These are phyloP conservation scores for Paecilomyces formosus DNA, from an alignment of 2,329 filamentous ascomycete species.

Conservation along the genomic window DNA sequence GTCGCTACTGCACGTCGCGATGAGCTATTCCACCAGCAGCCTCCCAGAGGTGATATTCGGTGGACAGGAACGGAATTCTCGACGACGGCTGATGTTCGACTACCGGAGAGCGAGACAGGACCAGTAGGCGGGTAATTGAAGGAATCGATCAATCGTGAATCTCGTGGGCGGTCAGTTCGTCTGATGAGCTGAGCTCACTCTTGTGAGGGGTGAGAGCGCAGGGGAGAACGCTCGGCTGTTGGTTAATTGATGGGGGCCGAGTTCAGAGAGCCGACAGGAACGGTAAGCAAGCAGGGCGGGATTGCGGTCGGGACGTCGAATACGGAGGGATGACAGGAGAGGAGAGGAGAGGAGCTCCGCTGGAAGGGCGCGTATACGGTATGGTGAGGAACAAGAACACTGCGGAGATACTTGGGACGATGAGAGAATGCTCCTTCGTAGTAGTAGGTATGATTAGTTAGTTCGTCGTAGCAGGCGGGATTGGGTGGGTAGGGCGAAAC, in stretches of 20 bases:
- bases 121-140: background rate
- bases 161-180: background rate
- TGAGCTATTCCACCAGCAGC: background rate
- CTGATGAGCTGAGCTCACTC: background rate
- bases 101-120: background rate
- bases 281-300: background rate
- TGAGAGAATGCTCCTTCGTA: background rate
- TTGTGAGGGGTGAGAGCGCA: background rate
- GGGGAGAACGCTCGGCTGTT: background rate
- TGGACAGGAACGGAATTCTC: background rate
- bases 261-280: background rate
- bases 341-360: background rate
- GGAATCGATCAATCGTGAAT: background rate
- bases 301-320: background rate
- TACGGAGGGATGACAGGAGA: background rate
- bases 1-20: background rate
- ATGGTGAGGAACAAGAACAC: background rate
- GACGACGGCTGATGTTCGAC: background rate
- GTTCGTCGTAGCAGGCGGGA: background rate
- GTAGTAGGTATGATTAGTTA: background rate
- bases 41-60: background rate
- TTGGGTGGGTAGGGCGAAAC: background rate
- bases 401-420: background rate
- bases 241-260: background rate
- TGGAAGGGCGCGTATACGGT: background rate